These are phyloP conservation scores for Xylaria telfairii DNA, from an alignment of 495 filamentous ascomycete genomes.

Conservation along the genomic window DNA sequence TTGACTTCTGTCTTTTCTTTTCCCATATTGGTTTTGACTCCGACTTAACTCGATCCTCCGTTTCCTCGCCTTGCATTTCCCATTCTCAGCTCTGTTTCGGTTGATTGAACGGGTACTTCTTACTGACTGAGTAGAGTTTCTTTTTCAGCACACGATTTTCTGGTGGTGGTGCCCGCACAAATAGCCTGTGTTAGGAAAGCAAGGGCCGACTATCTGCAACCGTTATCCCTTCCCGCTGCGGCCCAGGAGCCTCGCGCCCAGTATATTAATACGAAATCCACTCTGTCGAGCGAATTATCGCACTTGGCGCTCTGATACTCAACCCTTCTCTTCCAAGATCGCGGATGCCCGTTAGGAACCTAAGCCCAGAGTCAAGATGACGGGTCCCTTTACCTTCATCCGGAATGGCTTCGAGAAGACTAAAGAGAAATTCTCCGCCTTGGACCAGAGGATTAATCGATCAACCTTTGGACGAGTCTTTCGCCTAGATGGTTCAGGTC, in stretches of 20 bases:
- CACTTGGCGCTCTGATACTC: not conserved
- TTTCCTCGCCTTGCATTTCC: not conserved
- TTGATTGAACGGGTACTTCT: not conserved
- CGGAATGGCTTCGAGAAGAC: slow-evolving; percentile 24
- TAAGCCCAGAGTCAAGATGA: slow-evolving; percentile 8
- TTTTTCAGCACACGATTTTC: not conserved
- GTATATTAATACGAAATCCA: not conserved
- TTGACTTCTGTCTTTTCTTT: slow-evolving; percentile 1
- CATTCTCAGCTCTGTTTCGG: not conserved
- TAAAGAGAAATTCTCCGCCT: slow-evolving; percentile 25
- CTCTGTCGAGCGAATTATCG: not conserved
- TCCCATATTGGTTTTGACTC: not conserved
- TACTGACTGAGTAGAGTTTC: not conserved
- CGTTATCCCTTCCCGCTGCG: not conserved
- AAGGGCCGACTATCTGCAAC: not conserved
- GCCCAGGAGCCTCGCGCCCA: not conserved
- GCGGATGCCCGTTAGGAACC: not conserved
- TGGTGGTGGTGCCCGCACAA: not conserved
- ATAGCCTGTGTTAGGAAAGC: not conserved
- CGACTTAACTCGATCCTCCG: not conserved
- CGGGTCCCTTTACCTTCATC: slow-evolving; percentile 2
- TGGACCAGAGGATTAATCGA: slow-evolving; percentile 46
- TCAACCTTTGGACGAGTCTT: slow-evolving; percentile 72
- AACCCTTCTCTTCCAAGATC: not conserved
- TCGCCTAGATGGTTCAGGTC: slow-evolving; percentile 71